These are phyloP conservation scores for Didymella sp. DNA, from an alignment of 2,329 filamentous ascomycete genomes.

Conservation along the genomic window DNA sequence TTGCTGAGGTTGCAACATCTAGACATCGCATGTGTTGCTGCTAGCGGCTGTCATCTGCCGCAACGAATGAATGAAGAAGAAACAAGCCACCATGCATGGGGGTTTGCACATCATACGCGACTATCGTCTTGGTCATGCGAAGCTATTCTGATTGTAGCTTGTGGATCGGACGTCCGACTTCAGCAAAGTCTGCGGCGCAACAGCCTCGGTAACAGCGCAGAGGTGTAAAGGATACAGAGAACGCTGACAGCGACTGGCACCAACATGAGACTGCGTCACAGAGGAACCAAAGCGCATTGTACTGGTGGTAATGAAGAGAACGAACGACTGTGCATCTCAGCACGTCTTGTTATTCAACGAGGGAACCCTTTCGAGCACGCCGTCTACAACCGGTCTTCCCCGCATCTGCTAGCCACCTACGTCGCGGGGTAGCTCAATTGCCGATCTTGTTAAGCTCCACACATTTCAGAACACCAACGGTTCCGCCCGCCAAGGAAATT, in stretches of 20 bases:
- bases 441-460: slow-evolving; percentile 7
- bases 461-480: slow-evolving; percentile 2
- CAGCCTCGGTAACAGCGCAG: not conserved
- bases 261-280: not conserved
- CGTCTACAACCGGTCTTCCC: slow-evolving; percentile 13
- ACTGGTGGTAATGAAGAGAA: too few species aligned
- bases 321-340: not conserved
- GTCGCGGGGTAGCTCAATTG: slow-evolving; percentile 17
- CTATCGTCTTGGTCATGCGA: not conserved
- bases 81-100: slow-evolving; percentile 1
- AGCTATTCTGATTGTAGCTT: not conserved
- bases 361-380: not conserved
- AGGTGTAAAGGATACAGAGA: not conserved
- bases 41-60: not conserved
- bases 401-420: slow-evolving; percentile 18
- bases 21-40: not conserved
- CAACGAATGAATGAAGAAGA: not conserved
- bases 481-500: slow-evolving; percentile 12
- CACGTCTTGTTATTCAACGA: not conserved
- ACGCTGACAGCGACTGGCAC: not conserved
- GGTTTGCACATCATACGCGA: not conserved
- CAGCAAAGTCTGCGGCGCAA: not conserved
- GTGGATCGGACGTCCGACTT: slow-evolving; percentile 3
- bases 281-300: not conserved
- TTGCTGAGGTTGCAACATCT: not conserved